Base-by-base conservation (phyloP, 768 basidiomycete species). In the Termitomyces bulborhizus region DNA sequence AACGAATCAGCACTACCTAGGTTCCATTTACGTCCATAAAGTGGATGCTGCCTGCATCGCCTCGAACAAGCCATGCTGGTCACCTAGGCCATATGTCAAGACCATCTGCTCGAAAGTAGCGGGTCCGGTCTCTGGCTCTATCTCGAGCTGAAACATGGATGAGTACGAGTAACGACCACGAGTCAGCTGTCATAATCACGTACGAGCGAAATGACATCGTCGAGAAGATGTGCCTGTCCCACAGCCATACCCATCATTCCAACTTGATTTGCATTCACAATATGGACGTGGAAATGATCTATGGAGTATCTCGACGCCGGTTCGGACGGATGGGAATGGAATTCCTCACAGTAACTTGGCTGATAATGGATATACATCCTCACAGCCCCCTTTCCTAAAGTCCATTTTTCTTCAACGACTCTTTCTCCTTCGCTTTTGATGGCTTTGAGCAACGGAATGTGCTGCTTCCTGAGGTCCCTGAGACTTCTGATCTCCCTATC, bases 211-310 rank as follows among this genome's bases (percentile, higher is more conserved):
- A 98, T 94, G 48, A 98, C 68, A 69, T 97, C 93, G 61, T 98
- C 96, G 8, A 99, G 75, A 12, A 98, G 76, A 71, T 97, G 93
- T 0, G 95, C 93, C 65, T 94, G 95, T 1, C 93, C 96, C 0
- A 93, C 88, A 0, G 79, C 73, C 82, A 90, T 88, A 0, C 94
- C 89, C 58, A 81, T 61, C 13, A 83, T 69, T n/a, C 70, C 76
- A 41, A 78, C 76, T 60, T 88, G 83, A 57, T 85, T 84, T 0
- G 81, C 81, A 62, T 94, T 88, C 27, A 93, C 90, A 50, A 96
- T 86, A 62, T 98, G 94, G 3, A 97, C 89, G 58, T 98, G 94
- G 65, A 97, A 93, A 63, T 93, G 94, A 65, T 97, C 94, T 96
- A 24, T 21, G 1, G 12, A 29, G n/a, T 39, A 7, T 41, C 16